phyloP scores from a whole-genome alignment of 495 filamentous ascomycete species.

The Aspergillus egyptiacus region DNA sequence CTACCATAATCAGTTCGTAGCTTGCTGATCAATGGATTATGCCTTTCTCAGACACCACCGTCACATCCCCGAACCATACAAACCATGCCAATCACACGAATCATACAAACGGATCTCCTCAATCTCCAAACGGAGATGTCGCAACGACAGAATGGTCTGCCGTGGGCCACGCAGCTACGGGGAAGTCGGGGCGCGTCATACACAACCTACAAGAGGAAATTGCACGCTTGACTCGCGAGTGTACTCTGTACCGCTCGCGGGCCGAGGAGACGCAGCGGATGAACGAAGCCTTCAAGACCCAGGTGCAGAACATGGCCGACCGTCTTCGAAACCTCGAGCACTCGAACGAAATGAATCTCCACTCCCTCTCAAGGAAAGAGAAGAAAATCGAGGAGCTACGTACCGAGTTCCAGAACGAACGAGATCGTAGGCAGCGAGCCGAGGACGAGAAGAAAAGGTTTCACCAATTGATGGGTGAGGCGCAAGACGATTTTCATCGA shows the following conservation, averaged over 20 bases:
- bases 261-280: slow-evolving; percentile 68
- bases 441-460: slow-evolving; percentile 59
- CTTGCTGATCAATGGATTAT: slow-evolving; percentile 1
- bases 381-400: slow-evolving; percentile 72
- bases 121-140: slow-evolving; percentile 28
- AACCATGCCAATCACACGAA: too few relatives aligned
- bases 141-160: slow-evolving; percentile 59
- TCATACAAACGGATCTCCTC: slow-evolving; percentile 19
- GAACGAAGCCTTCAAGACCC: slow-evolving; percentile 66
- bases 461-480: slow-evolving; percentile 55
- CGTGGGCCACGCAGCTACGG: slow-evolving; percentile 71
- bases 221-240: slow-evolving; percentile 74
- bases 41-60: slow-evolving; percentile 21
- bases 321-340: slow-evolving; percentile 58
- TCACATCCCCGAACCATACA: slow-evolving; percentile 13
- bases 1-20: neutral
- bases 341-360: slow-evolving; percentile 67
- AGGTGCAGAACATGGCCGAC: slow-evolving; percentile 59
- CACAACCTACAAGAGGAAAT: slow-evolving; percentile 85
- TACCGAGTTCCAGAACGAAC: slow-evolving; percentile 60
- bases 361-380: slow-evolving; percentile 68
- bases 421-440: slow-evolving; percentile 53
- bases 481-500: slow-evolving; percentile 47
- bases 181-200: slow-evolving; percentile 91
- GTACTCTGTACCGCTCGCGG: slow-evolving; percentile 63